Evolutionary conservation across 306 rosid genomes (phyloP), one percentile per base, ranked within the genome.

Genomic region (Cicer yamashitae): DNA sequence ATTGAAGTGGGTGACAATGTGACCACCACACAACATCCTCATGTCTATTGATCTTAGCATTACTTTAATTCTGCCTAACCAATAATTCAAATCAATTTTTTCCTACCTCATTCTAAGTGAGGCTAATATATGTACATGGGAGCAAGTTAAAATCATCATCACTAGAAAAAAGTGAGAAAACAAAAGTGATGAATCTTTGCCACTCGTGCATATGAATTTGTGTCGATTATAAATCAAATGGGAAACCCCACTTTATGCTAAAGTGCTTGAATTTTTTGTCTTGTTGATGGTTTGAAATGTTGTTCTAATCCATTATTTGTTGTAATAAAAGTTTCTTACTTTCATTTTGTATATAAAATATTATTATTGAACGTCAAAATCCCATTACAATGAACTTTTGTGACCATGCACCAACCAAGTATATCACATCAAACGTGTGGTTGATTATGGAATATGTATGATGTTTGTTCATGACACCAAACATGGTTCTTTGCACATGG

Each of bases 181-280:
- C 78, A 50, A 83, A 83, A 71, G 71, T 65, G 73, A 76, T 74
- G 15, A 79, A 83, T 70, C 76, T 79, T 67, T 63, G 73, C 75
- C 83, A 74, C 63, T 79, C 87, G 83, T 86, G 87, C 88, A 88
- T 30, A 30, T 86, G 89, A 88, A 88, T 86, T 82, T 80, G 81
- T 78, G 83, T 78, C 80, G 70, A 82, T 51, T 78, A 73, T 38
- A 60, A 72, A 53, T 78, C 80, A 59, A 73, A 73, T 20, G 72
- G 68, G 60, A 51, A 73, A 78, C 83, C 78, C 43, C 0, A 44
- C 83, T 78, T 78, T 82, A 73, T 68, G 58, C 48, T 67, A 78
- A 67, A 82, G 82, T 73, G 86, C 82, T 43, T 18, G 17, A 3
- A 2, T 7, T 68, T 78, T 73, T 78, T 82, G 86, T 82, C 83